Percentiles rank a stretch among this genome's conserved stretches.
These are phyloP conservation scores for Basipetospora chlamydospora DNA, from an alignment of 2,329 filamentous ascomycete genomes.

Conservation along the genomic window DNA sequence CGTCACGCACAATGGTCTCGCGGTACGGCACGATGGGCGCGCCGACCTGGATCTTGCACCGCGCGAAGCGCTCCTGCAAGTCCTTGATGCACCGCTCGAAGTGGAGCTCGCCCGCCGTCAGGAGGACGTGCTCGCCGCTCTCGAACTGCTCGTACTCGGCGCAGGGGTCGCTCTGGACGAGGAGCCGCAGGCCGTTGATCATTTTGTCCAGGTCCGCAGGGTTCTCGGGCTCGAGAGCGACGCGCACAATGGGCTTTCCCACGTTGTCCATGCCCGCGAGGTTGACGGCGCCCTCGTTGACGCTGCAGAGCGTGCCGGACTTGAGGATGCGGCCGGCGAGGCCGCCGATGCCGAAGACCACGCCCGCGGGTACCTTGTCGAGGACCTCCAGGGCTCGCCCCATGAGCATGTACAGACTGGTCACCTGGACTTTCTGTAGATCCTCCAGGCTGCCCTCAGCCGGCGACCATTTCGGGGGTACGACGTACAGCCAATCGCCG, in stretches of 20 bases:
- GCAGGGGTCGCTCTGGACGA: conserved; percentile 91
- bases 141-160: conserved; percentile 88
- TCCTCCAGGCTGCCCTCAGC: conserved; percentile 57
- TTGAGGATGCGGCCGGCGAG: conserved; percentile 91
- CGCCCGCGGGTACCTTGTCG: conserved; percentile 74
- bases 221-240: conserved; percentile 86
- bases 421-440: conserved; percentile 72
- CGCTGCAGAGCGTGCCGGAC: conserved; percentile 83
- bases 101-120: conserved; percentile 89
- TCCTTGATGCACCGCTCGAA: conserved; percentile 89
- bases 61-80: conserved; percentile 79
- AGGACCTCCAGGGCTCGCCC: conserved; percentile 75
- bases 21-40: conserved; percentile 91
- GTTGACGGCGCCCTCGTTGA: conserved; percentile 75
- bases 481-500: conserved; percentile 79
- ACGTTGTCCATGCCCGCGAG: conserved; percentile 69
- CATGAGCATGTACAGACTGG: conserved; percentile 89
- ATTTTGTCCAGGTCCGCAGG: conserved; percentile 88
- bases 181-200: conserved; percentile 71
- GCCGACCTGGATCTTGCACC: conserved; percentile 87
- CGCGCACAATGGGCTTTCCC: conserved; percentile 83
- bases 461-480: conserved; percentile 87
- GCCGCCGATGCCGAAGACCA: conserved; percentile 88
- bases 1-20: conserved; percentile 74
- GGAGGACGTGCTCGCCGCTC: conserved; percentile 85